Conservation (phyloP, 139 green algal species). For the Micractinium conductrix region DNA sequence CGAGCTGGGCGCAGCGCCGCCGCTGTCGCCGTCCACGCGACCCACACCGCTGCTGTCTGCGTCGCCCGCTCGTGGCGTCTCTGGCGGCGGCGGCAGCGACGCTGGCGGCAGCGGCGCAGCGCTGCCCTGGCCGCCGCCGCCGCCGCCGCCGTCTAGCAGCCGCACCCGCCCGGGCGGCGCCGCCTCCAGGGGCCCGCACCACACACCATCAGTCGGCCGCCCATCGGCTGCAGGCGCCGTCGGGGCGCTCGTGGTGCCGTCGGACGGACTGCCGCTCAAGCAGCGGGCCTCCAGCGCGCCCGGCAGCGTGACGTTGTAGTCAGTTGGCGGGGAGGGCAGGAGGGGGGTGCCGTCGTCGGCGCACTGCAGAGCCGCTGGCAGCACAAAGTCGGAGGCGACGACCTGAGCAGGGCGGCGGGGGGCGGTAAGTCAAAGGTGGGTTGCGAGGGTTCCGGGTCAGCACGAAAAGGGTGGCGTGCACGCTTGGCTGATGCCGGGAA, state of each 20-base stretch:
- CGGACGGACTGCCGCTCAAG: neutral
- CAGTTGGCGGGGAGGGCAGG: neutral
- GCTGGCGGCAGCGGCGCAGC: too few species aligned
- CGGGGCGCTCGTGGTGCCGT: neutral
- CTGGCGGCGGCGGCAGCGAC: too few species aligned
- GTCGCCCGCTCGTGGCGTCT: too few species aligned
- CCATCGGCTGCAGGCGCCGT: neutral
- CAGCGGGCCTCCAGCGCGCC: conserved; percentile 7
- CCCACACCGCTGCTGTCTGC: too few species aligned
- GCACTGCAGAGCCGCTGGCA: neutral
- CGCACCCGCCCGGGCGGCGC: neutral
- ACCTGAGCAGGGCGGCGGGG: conserved; percentile 4
- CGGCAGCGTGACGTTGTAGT: conserved; percentile 23
- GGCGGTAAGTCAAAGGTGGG: neutral
- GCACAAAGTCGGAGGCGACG: conserved; percentile 40
- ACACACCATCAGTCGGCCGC: neutral
- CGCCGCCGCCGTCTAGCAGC: too few species aligned
- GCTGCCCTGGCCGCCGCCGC: too few species aligned
- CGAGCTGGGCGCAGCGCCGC: too few species aligned
- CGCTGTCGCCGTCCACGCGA: too few species aligned
- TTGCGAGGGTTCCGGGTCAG: neutral
- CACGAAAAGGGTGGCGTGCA: neutral
- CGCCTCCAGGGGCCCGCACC: neutral
- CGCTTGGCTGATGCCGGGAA: neutral
- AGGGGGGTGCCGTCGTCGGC: too few species aligned